A percentile compares a stretch with the other conserved stretches of the same genome.
phyloP scores from a whole-genome alignment of 176 grass and related monocot genomes.

The Secale cereale region DNA sequence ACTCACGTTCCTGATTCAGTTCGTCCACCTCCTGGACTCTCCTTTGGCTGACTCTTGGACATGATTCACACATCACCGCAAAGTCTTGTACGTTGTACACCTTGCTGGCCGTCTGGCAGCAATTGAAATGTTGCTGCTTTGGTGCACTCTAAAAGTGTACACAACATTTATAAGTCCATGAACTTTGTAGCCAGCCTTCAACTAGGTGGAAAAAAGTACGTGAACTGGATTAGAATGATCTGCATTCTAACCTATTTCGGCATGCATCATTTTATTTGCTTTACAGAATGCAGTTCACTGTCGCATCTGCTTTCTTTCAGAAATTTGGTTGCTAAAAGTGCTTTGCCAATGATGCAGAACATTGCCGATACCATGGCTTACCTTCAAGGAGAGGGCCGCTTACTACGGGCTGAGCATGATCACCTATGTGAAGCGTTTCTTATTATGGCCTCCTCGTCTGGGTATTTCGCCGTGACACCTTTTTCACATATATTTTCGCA shows the following conservation, averaged over 20 bases:
- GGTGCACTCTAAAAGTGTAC: too few relatives aligned
- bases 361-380: slow-evolving; percentile 96
- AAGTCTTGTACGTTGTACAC: not conserved
- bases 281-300: not conserved
- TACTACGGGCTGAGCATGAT: slow-evolving; percentile 94
- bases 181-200: not conserved
- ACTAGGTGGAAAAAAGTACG: not conserved
- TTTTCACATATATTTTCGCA: slow-evolving; percentile 10
- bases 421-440: slow-evolving; percentile 97
- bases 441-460: slow-evolving; percentile 88
- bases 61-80: not conserved
- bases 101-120: not conserved
- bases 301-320: not conserved
- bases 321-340: slow-evolving; percentile 22
- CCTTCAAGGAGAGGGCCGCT: slow-evolving; percentile 81
- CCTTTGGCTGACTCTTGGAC: not conserved
- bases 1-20: not conserved
- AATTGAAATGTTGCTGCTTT: too few relatives aligned
- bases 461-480: slow-evolving; percentile 45
- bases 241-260: slow-evolving; percentile 3
- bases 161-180: not conserved
- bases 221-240: slow-evolving; percentile 13
- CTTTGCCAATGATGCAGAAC: slow-evolving; percentile 47
- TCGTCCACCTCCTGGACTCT: not conserved
- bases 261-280: slow-evolving; percentile 10